phyloP scores from a whole-genome alignment of 176 grass and related monocot genomes.

The Triticum monococcum region DNA sequence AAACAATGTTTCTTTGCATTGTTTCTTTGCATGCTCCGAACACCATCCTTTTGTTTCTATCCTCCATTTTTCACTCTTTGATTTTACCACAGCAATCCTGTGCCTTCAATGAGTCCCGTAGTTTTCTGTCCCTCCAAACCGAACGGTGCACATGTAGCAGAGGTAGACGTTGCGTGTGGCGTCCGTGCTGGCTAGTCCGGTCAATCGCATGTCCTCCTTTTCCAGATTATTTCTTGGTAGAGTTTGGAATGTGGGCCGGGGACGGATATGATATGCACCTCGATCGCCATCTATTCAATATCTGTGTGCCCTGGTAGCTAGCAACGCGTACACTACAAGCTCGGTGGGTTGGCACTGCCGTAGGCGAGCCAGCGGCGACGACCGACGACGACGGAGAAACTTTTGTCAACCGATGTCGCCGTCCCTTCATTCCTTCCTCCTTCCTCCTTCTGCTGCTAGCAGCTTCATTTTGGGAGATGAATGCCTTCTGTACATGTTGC shows the following conservation, averaged over 20 bases:
- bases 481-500: background rate
- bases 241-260: background rate
- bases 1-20: too few species aligned
- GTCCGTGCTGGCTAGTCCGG: background rate
- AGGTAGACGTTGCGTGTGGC: background rate
- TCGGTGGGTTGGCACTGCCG: too few species aligned
- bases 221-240: background rate
- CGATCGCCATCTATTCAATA: background rate
- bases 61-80: too few species aligned
- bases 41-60: too few species aligned
- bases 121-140: too few species aligned
- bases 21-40: too few species aligned
- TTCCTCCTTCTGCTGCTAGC: background rate
- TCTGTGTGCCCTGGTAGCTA: background rate
- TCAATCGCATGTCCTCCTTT: background rate
- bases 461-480: too few species aligned
- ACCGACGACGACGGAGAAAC: background rate
- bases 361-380: background rate
- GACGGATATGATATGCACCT: background rate
- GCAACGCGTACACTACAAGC: slow-evolving; percentile 24
- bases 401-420: background rate
- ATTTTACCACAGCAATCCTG: too few species aligned
- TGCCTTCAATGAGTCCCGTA: too few species aligned
- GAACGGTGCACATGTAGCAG: background rate
- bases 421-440: background rate